phyloP scores from a whole-genome alignment of 306 rosid genomes.

The Crotalaria pallida region DNA sequence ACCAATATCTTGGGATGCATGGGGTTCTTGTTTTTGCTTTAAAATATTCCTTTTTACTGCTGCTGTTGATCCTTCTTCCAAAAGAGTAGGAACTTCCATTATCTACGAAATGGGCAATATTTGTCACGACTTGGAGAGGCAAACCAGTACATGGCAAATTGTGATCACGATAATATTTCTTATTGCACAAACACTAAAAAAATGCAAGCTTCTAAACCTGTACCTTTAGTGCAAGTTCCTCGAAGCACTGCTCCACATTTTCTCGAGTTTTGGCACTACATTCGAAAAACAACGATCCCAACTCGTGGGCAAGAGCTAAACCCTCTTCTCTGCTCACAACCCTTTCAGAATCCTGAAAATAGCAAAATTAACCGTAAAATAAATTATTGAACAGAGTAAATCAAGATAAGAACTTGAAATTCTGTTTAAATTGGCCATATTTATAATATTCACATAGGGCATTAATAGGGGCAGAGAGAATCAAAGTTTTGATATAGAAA shows the following conservation, averaged over 20 bases:
- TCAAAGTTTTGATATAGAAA: not conserved
- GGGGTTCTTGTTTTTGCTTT: slow-evolving; percentile 57
- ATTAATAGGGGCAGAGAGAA: not conserved
- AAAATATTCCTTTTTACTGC: slow-evolving; percentile 53
- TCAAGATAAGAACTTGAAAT: not conserved
- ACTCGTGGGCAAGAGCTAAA: slow-evolving; percentile 66
- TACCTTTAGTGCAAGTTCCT: slow-evolving; percentile 92
- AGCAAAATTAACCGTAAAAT: not conserved
- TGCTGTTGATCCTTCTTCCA: slow-evolving; percentile 74
- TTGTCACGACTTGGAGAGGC: slow-evolving; percentile 19
- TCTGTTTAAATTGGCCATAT: no score
- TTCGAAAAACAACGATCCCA: slow-evolving; percentile 79
- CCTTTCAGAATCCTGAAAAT: slow-evolving; percentile 74
- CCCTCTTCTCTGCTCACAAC: slow-evolving; percentile 92
- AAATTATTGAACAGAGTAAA: not conserved
- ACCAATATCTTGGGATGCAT: slow-evolving; percentile 33
- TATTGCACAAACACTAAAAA: not conserved
- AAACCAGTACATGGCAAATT: slow-evolving; percentile 1
- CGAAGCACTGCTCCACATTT: slow-evolving; percentile 81
- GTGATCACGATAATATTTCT: no score
- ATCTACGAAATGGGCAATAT: slow-evolving; percentile 41
- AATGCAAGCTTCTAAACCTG: not conserved
- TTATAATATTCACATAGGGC: no score
- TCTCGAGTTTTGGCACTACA: slow-evolving; percentile 95
- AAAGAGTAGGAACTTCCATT: slow-evolving; percentile 87